A percentile compares a stretch with the other conserved stretches of the same genome.
These are phyloP conservation scores for Sicyos baderoa DNA, from an alignment of 306 rosid genomes.

Conservation along the genomic window DNA sequence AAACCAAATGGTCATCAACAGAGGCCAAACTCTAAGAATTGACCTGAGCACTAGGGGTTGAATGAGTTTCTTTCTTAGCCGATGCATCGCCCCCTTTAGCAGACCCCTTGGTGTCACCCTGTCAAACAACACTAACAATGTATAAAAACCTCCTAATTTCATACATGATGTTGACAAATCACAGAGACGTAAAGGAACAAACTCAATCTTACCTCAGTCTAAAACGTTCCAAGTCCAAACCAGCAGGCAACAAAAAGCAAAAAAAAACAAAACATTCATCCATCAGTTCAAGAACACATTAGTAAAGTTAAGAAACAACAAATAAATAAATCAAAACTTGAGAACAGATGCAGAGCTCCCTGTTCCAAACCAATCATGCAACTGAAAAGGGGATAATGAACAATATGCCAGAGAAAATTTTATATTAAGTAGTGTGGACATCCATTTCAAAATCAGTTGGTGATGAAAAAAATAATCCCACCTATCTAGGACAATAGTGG, in stretches of 20 bases:
- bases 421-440: too few relatives aligned
- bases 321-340: neutral
- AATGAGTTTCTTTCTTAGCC: conserved; percentile 62
- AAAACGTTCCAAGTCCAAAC: conserved; percentile 33
- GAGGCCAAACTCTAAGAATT: neutral
- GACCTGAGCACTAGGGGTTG: conserved; percentile 68
- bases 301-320: conserved; percentile 8
- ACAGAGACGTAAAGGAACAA: conserved; percentile 9
- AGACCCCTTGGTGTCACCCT: conserved; percentile 95
- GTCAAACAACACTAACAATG: conserved; percentile 20
- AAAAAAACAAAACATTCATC: conserved; percentile 23
- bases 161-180: neutral
- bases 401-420: neutral
- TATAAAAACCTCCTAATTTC: conserved; percentile 13
- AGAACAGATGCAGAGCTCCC: conserved; percentile 3
- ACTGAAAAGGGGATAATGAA: conserved; percentile 5
- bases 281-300: conserved; percentile 19
- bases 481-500: too few relatives aligned
- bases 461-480: too few relatives aligned
- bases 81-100: conserved; percentile 80
- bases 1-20: too few relatives aligned
- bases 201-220: conserved; percentile 79
- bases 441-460: too few relatives aligned
- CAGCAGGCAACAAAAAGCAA: too few relatives aligned
- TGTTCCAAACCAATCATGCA: neutral